Conservation (phyloP, 208 protist species). For the Trypanosoma platydactyli region DNA sequence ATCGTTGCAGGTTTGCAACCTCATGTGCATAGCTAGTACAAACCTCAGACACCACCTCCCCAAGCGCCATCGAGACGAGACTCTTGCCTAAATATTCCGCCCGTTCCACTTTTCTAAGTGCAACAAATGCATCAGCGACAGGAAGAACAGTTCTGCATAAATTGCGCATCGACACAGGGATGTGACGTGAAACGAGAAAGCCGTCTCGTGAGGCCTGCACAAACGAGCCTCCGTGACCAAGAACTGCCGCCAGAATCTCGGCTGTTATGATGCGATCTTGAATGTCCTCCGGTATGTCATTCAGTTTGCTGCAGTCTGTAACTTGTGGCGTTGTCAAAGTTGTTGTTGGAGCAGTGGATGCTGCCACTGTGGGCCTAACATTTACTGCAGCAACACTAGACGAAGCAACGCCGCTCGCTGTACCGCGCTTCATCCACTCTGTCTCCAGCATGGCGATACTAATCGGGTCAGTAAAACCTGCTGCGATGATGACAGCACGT, state of each 20-base stretch:
- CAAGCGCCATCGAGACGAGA: slow-evolving; percentile 84
- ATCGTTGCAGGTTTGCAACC: slow-evolving; percentile 66
- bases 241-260: slow-evolving; percentile 63
- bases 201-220: slow-evolving; percentile 43
- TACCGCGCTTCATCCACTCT: slow-evolving; percentile 62
- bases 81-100: slow-evolving; percentile 72
- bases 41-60: slow-evolving; percentile 78
- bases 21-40: slow-evolving; percentile 82
- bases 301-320: slow-evolving; percentile 43
- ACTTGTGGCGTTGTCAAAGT: neutral
- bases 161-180: slow-evolving; percentile 66
- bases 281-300: slow-evolving; percentile 71
- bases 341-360: neutral
- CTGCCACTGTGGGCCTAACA: neutral
- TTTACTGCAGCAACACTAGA: neutral
- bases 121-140: slow-evolving; percentile 78
- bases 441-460: slow-evolving; percentile 82
- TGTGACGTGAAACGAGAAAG: slow-evolving; percentile 55
- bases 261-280: slow-evolving; percentile 69
- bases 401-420: neutral
- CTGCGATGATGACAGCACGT: slow-evolving; percentile 59
- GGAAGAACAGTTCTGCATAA: slow-evolving; percentile 72
- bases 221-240: slow-evolving; percentile 60
- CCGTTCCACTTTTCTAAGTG: slow-evolving; percentile 57
- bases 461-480: slow-evolving; percentile 76